phyloP scores from a whole-genome alignment of 108 stramenopile genomes.

The Nannochloropsis gaditana region DNA sequence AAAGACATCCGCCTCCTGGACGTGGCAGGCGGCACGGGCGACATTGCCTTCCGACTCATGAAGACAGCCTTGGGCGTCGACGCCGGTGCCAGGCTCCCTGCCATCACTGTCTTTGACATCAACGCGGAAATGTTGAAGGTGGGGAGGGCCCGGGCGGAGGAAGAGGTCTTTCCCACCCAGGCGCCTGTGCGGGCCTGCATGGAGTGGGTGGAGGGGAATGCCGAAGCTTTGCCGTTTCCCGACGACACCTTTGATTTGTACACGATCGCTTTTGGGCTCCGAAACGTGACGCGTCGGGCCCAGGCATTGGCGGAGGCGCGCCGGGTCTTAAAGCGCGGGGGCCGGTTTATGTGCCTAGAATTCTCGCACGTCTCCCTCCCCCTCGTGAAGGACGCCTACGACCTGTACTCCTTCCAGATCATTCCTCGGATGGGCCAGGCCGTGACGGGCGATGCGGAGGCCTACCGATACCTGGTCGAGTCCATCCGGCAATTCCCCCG shows the following conservation, averaged over 20 bases:
- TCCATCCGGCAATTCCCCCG: constrained; percentile 90
- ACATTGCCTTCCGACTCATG: constrained; percentile 85
- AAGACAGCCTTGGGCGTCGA: not conserved
- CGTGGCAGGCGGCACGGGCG: constrained; percentile 97
- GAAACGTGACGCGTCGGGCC: constrained; percentile 76
- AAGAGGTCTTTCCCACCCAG: constrained; percentile 13
- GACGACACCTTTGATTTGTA: constrained; percentile 88
- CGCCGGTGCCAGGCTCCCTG: not conserved
- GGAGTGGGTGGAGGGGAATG: constrained; percentile 69
- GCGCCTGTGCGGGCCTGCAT: not conserved
- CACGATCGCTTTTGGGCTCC: constrained; percentile 94
- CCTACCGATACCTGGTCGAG: constrained; percentile 98
- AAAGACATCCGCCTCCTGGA: constrained; percentile 60
- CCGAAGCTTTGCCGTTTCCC: constrained; percentile 78
- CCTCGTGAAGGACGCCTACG: constrained; percentile 67
- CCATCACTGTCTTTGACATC: constrained; percentile 93
- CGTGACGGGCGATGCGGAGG: constrained; percentile 81
- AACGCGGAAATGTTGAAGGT: constrained; percentile 93
- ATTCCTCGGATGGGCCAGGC: constrained; percentile 83
- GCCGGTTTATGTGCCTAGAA: constrained; percentile 92
- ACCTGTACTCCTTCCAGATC: constrained; percentile 82
- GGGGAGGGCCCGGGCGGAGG: constrained; percentile 44
- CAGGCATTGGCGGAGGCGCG: constrained; percentile 40
- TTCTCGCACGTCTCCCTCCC: constrained; percentile 78
- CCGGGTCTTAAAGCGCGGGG: constrained; percentile 88